A percentile compares a stretch with the other conserved stretches of the same genome.
phyloP scores from a whole-genome alignment of 2,329 filamentous ascomycete genomes.

The Juglanconis juglandina region DNA sequence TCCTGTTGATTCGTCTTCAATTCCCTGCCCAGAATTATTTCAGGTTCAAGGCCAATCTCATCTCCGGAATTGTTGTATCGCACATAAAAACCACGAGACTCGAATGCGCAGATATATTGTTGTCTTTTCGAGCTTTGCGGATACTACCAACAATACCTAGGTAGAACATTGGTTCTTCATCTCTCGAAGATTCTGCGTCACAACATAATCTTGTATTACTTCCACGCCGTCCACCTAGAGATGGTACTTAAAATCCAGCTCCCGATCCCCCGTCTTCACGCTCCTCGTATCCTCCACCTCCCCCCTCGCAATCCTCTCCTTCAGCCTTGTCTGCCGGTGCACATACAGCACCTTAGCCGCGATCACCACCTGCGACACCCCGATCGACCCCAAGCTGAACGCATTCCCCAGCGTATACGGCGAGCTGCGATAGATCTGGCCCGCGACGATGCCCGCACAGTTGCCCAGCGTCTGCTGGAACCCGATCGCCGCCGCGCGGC shows the following conservation, averaged over 20 bases:
- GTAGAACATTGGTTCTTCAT: too few relatives aligned
- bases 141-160: too few relatives aligned
- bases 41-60: too few relatives aligned
- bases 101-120: too few relatives aligned
- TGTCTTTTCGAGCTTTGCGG: too few relatives aligned
- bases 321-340: conserved; percentile 35
- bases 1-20: too few relatives aligned
- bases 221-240: conserved; percentile 17
- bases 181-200: too few relatives aligned
- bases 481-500: conserved; percentile 44
- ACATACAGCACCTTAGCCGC: conserved; percentile 40
- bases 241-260: conserved; percentile 47
- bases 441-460: conserved; percentile 41
- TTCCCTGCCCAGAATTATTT: too few relatives aligned
- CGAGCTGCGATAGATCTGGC: conserved; percentile 33
- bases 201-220: too few relatives aligned
- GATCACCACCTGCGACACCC: conserved; percentile 35
- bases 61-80: too few relatives aligned
- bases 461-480: conserved; percentile 45
- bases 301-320: conserved; percentile 36
- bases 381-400: conserved; percentile 26
- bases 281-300: conserved; percentile 41
- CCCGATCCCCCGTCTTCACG: conserved; percentile 44
- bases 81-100: too few relatives aligned
- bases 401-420: conserved; percentile 32